These are phyloP conservation scores for Aphanomyces cochlioides DNA, from an alignment of 352 stramenopile species.

Conservation along the genomic window DNA sequence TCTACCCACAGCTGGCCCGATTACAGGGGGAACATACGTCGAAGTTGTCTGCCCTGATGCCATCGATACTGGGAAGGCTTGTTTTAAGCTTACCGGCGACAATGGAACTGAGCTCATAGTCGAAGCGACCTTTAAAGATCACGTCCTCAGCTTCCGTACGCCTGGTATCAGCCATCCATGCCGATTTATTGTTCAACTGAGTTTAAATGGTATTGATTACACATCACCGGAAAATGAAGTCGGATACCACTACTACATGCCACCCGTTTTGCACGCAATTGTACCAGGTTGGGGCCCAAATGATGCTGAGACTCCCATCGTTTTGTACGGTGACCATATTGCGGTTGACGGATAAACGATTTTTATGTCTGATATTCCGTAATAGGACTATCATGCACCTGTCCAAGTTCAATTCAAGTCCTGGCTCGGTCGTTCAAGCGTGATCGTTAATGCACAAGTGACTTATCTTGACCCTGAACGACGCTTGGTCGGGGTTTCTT, in stretches of 20 bases:
- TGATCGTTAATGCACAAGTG: not conserved
- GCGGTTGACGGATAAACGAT: not conserved
- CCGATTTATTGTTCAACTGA: constrained; percentile 6
- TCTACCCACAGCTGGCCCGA: constrained; percentile 3
- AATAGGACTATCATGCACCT: constrained; percentile 25
- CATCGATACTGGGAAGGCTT: constrained; percentile 21
- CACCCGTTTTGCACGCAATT: constrained; percentile 3
- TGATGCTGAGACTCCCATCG: constrained; percentile 11
- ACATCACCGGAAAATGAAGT: not conserved
- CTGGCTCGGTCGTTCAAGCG: not conserved
- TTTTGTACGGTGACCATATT: constrained; percentile 11
- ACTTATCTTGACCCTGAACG: too few relatives aligned
- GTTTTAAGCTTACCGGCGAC: constrained; percentile 13
- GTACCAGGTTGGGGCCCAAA: not conserved
- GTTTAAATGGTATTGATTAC: constrained; percentile 27
- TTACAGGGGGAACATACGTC: constrained; percentile 6
- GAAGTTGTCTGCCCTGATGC: constrained; percentile 1
- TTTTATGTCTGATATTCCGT: not conserved
- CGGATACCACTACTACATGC: constrained; percentile 15
- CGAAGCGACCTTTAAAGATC: not conserved
- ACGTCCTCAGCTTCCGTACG: constrained; percentile 3
- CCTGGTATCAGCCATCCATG: not conserved
- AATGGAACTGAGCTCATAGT: not conserved
- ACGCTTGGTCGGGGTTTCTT: not conserved
- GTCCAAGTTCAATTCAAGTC: constrained; percentile 23